Percentiles rank a stretch among this genome's conserved stretches.
Conservation (phyloP, 805 yeast genomes). For the Clavispora carvajalis region DNA sequence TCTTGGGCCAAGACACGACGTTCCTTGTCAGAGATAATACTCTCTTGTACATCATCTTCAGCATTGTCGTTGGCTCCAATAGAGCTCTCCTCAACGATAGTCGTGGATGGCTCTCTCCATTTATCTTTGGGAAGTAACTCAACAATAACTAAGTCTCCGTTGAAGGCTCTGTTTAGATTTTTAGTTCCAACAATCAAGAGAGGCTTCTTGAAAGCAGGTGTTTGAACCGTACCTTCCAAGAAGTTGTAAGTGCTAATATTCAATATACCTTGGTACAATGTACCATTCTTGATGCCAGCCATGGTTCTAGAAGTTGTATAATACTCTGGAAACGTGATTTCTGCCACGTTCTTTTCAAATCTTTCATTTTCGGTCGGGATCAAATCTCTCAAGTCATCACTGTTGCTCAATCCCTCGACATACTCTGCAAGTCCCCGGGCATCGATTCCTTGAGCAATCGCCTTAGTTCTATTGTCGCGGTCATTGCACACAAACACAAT, state of each 20-base stretch:
- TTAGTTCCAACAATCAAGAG: constrained; percentile 77
- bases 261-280: constrained; percentile 79
- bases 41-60: constrained; percentile 48
- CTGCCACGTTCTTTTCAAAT: constrained; percentile 37
- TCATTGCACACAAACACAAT: constrained; percentile 74
- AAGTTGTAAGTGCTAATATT: constrained; percentile 81
- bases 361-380: constrained; percentile 53
- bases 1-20: constrained; percentile 70
- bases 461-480: constrained; percentile 54
- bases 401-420: constrained; percentile 62
- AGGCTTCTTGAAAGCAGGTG: constrained; percentile 73
- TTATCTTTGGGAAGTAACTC: constrained; percentile 79
- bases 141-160: constrained; percentile 86
- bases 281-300: constrained; percentile 88
- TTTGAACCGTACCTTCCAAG: constrained; percentile 76
- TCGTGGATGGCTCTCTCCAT: constrained; percentile 84
- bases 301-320: constrained; percentile 74
- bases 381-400: constrained; percentile 71
- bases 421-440: constrained; percentile 64
- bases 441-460: constrained; percentile 48
- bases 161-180: constrained; percentile 83
- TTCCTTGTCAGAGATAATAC: constrained; percentile 60
- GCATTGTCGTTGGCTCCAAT: constrained; percentile 57
- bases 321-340: constrained; percentile 68
- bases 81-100: constrained; percentile 70